Evolutionary conservation across 345 rosid species (phyloP).

Genomic region (Erucastrum elatum): DNA sequence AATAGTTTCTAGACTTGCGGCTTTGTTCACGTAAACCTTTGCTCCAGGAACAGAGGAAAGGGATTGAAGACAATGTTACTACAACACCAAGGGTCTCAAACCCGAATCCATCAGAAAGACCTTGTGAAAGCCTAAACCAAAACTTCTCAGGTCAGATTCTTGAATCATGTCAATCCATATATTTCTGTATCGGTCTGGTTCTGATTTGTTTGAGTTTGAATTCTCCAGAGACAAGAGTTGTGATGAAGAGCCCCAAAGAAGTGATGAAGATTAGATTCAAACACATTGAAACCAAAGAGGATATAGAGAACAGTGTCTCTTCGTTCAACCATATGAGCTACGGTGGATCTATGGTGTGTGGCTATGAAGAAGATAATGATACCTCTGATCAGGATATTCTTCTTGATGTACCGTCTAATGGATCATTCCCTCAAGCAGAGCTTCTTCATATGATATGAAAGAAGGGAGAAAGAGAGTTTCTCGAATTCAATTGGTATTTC

Average conservation of each 20-base stretch:
- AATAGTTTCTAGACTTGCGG: constrained; percentile 17
- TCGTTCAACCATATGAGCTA: constrained; percentile 75
- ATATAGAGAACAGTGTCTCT: constrained; percentile 55
- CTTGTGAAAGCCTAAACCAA: constrained; percentile 51
- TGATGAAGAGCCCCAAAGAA: constrained; percentile 61
- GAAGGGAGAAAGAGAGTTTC: neutral
- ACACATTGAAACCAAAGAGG: constrained; percentile 52
- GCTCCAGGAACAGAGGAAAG: constrained; percentile 53
- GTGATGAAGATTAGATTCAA: constrained; percentile 50
- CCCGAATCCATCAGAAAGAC: constrained; percentile 46
- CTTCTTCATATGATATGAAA: constrained; percentile 53
- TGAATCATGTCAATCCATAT: neutral
- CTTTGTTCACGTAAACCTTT: constrained; percentile 5
- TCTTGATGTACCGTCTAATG: constrained; percentile 74
- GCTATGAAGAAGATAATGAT: constrained; percentile 48
- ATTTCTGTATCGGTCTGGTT: constrained; percentile 2
- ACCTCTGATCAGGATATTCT: constrained; percentile 73
- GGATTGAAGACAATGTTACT: constrained; percentile 40
- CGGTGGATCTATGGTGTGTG: constrained; percentile 55
- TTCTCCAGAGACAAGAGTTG: constrained; percentile 56
- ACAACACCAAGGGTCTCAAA: constrained; percentile 43
- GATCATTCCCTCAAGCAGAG: constrained; percentile 91
- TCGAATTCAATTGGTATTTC: constrained; percentile 27
- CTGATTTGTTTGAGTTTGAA: constrained; percentile 25
- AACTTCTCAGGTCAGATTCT: constrained; percentile 58